These are phyloP conservation scores for Microstroma glucosiphilum DNA, from an alignment of 1,284 basidiomycete genomes.

Conservation along the genomic window DNA sequence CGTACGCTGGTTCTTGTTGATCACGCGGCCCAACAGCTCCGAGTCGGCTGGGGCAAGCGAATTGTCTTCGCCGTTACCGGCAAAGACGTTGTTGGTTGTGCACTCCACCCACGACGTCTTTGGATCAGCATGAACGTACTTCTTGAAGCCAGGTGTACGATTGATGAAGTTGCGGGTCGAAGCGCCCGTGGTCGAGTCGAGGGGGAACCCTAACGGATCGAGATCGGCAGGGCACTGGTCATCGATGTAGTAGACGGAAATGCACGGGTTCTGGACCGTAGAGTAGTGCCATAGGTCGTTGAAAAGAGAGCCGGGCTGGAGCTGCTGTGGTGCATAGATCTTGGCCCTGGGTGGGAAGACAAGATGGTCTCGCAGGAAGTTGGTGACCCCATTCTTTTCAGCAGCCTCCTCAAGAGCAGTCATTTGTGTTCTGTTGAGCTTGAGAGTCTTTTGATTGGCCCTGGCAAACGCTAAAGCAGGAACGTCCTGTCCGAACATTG, in stretches of 20 bases:
- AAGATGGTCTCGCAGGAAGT: conserved; percentile 34
- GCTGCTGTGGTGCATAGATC: conserved; percentile 12
- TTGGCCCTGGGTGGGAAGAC: conserved; percentile 39
- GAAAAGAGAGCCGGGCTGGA: conserved; percentile 13
- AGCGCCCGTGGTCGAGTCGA: conserved; percentile 8
- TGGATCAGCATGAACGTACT: conserved; percentile 34
- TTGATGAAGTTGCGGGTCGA: conserved; percentile 24
- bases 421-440: conserved; percentile 20
- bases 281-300: conserved; percentile 9
- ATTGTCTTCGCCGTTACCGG: conserved; percentile 6
- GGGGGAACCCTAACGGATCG: conserved; percentile 25
- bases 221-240: conserved; percentile 6
- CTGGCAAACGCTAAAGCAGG: conserved; percentile 24
- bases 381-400: conserved; percentile 28
- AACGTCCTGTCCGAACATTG: conserved; percentile 27
- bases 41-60: conserved; percentile 12
- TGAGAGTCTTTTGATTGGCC: conserved; percentile 12
- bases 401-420: conserved; percentile 22
- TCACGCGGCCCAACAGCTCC: conserved; percentile 25
- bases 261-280: conserved; percentile 25
- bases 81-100: conserved; percentile 23
- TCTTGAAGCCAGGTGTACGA: conserved; percentile 34
- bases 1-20: conserved; percentile 32
- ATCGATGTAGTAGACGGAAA: conserved; percentile 23
- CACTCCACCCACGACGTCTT: conserved; percentile 29